A percentile compares a stretch with the other conserved stretches of the same genome.
Evolutionary conservation across 257 asterid genomes (phyloP).

Genomic region (Solanum bukasovii): DNA sequence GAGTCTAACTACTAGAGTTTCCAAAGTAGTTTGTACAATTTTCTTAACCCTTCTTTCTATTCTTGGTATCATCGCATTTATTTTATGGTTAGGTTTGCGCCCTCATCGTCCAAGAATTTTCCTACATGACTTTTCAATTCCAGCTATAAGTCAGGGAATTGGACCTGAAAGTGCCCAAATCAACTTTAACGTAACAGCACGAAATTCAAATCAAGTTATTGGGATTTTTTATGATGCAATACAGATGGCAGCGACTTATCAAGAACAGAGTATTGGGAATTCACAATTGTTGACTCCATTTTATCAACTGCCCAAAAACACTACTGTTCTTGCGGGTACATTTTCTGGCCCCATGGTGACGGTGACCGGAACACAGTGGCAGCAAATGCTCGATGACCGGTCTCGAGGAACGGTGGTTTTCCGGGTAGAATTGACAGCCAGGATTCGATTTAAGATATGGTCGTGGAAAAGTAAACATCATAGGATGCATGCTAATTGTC

Average conservation of each 20-base stretch:
- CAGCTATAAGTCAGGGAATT: constrained; percentile 20
- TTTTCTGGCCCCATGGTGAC: constrained; percentile 44
- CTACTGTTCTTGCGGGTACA: constrained; percentile 36
- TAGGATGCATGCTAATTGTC: constrained; percentile 63
- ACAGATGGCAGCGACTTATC: constrained; percentile 36
- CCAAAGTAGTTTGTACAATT: constrained; percentile 62
- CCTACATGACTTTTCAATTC: constrained; percentile 52
- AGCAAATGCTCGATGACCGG: constrained; percentile 30
- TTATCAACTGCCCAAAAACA: constrained; percentile 66
- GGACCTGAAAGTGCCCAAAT: constrained; percentile 37
- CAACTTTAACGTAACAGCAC: constrained; percentile 51
- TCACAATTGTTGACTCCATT: constrained; percentile 33
- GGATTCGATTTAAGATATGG: constrained; percentile 60
- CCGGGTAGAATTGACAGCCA: constrained; percentile 41
- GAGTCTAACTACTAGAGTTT: constrained; percentile 59
- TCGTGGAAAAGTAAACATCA: constrained; percentile 79
- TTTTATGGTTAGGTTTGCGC: constrained; percentile 77
- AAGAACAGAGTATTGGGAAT: constrained; percentile 39
- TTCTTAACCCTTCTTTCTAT: constrained; percentile 47
- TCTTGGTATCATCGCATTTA: constrained; percentile 59
- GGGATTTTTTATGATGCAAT: constrained; percentile 54
- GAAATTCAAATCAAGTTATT: constrained; percentile 56
- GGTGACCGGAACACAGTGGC: constrained; percentile 34
- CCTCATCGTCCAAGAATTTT: constrained; percentile 84
- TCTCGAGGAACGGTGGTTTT: constrained; percentile 46